Evolutionary conservation across 2,329 filamentous ascomycete species (phyloP).

Genomic region (Myriosclerotinia curreyana): DNA sequence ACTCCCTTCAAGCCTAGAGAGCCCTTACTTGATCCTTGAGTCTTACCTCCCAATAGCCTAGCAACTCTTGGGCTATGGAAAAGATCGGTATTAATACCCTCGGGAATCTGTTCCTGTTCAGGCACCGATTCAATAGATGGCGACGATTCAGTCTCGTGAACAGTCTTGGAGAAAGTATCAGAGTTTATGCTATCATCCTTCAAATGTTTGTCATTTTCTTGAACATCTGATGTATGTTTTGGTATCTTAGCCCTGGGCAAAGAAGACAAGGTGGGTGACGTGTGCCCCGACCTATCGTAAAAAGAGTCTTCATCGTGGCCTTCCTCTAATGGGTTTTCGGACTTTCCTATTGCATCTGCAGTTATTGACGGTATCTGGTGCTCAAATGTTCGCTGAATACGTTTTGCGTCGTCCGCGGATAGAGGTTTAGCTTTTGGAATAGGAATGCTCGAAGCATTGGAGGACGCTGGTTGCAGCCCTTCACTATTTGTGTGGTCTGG

Average conservation of each 20-base stretch:
- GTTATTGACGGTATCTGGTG: constrained; percentile 50
- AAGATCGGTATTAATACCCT: constrained; percentile 57
- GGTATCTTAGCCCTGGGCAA: constrained; percentile 56
- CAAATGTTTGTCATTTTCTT: constrained; percentile 30
- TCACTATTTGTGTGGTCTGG: constrained; percentile 38
- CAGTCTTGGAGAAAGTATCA: constrained; percentile 40
- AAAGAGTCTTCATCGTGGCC: constrained; percentile 53
- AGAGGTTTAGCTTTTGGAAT: constrained; percentile 34
- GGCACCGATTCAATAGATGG: constrained; percentile 33
- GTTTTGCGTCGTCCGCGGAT: constrained; percentile 45
- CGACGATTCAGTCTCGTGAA: constrained; percentile 21
- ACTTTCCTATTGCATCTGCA: constrained; percentile 44
- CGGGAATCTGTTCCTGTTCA: constrained; percentile 49
- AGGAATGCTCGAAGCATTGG: constrained; percentile 44
- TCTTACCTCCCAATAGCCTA: constrained; percentile 51
- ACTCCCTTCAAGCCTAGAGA: constrained; percentile 39
- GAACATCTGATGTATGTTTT: constrained; percentile 44
- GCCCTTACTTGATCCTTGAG: constrained; percentile 27
- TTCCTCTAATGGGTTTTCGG: constrained; percentile 27
- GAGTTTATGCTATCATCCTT: constrained; percentile 31
- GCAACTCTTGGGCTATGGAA: constrained; percentile 61
- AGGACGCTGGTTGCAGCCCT: constrained; percentile 41
- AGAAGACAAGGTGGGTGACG: constrained; percentile 49
- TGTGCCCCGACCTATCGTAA: constrained; percentile 49
- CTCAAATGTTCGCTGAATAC: constrained; percentile 49